Base-by-base conservation (phyloP, 164 flowering plant genomes). In the Sextonia rubra region DNA sequence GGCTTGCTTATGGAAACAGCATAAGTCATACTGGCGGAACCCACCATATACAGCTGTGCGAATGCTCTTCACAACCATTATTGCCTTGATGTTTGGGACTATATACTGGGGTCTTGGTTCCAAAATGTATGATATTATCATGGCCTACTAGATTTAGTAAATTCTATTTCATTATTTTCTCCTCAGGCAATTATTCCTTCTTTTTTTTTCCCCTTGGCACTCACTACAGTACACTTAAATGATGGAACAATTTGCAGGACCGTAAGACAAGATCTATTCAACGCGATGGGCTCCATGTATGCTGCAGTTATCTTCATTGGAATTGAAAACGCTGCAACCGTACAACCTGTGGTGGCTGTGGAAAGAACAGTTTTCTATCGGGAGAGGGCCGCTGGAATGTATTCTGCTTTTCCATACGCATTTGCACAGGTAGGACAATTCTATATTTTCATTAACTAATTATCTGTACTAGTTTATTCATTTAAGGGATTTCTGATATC, bases 11-110 rank as follows among this genome's bases (percentile, higher is more conserved):
- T 93, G 98, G 98, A 93, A 93, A 72, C 91, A 88, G 62, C 86
- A 89, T 89, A 82, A 81, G 90, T 87, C 93, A 73, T 91, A 93
- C 27, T 93, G 98, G 98, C 82, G 98, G 80, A 93, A 89, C 73
- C 94, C 97, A 22, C 90, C 86, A 60, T 93, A 91, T 52, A 93
- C 90, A 75, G 89, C 86, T 47, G 91, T 87, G 30, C 74, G 98
- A 70, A 85, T 56, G 79, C 84, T 81, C 80, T 93, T 89, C 82
- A 88, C 93, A 23, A 73, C 89, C 49, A 83, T 77, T 14, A 77
- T 87, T 61, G 88, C 91, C 26, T 85, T 92, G 48, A 66, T 91
- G 82, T 69, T 91, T 27, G 98, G 96, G 6, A 80, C 90, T 15
- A 79, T 92, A 60, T 92, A 87, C 76, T 92, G 96, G 98, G 76